A percentile compares a stretch with the other conserved stretches of the same genome.
phyloP scores from a whole-genome alignment of 1,284 basidiomycete genomes.

The Peniophora sp. region DNA sequence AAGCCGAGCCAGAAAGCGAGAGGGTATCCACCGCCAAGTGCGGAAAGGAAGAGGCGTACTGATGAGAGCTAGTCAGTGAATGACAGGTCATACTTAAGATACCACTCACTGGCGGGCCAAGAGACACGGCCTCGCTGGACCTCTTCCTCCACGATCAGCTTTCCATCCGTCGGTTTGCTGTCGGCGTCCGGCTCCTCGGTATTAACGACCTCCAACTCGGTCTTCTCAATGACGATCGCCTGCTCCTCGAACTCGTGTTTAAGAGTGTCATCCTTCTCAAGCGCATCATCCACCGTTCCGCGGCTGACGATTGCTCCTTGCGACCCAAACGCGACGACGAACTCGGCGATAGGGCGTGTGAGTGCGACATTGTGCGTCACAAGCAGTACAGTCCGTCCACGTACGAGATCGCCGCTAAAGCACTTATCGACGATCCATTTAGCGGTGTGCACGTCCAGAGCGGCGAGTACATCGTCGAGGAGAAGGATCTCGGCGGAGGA shows the following conservation, averaged over 20 bases:
- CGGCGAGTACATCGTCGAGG: conserved; percentile 56
- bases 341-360: conserved; percentile 52
- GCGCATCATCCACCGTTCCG: conserved; percentile 36
- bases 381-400: conserved; percentile 62
- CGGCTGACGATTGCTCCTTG: conserved; percentile 44
- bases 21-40: conserved; percentile 21
- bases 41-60: conserved; percentile 22
- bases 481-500: conserved; percentile 54
- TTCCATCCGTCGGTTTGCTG: conserved; percentile 26
- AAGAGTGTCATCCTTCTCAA: conserved; percentile 32
- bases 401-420: conserved; percentile 60
- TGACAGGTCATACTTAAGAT: conserved; percentile 3
- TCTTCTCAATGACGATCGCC: conserved; percentile 29
- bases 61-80: neutral
- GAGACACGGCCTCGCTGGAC: conserved; percentile 48
- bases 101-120: conserved; percentile 31
- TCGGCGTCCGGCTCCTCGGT: conserved; percentile 19
- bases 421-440: conserved; percentile 76
- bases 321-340: conserved; percentile 47
- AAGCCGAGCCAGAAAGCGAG: conserved; percentile 25
- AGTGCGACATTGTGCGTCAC: conserved; percentile 75
- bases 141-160: conserved; percentile 54
- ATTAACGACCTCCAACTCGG: conserved; percentile 29
- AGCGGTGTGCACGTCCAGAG: conserved; percentile 58
- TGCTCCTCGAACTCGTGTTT: conserved; percentile 32